These are phyloP conservation scores for Nemania diffusa DNA, from an alignment of 2,329 filamentous ascomycete genomes.

Conservation along the genomic window DNA sequence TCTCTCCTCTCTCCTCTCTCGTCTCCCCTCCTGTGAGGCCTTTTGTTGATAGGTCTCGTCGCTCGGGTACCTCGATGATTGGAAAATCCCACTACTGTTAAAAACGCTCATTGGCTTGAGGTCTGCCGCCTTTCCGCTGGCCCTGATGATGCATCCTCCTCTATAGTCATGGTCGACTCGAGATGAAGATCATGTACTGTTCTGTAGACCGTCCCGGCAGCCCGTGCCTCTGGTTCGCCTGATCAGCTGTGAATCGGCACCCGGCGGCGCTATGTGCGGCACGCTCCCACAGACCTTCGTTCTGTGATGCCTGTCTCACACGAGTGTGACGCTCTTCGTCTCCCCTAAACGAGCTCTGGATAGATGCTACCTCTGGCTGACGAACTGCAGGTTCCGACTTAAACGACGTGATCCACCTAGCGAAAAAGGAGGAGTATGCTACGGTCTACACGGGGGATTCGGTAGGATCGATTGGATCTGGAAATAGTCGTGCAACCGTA, in stretches of 20 bases:
- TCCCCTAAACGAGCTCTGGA: background rate
- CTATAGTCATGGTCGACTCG: background rate
- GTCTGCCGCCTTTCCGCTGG: background rate
- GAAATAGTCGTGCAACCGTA: background rate
- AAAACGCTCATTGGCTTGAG: slow-evolving; percentile 16
- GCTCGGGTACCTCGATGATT: background rate
- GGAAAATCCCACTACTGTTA: background rate
- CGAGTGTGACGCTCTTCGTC: slow-evolving; percentile 4
- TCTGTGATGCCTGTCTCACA: slow-evolving; percentile 27
- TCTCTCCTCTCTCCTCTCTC: background rate
- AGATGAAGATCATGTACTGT: slow-evolving; percentile 3
- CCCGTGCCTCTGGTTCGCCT: slow-evolving; percentile 9
- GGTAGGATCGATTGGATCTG: slow-evolving; percentile 4
- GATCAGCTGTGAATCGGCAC: slow-evolving; percentile 18
- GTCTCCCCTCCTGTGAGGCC: background rate
- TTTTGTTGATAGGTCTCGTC: background rate
- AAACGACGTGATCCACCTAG: slow-evolving; percentile 6
- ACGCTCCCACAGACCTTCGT: slow-evolving; percentile 4
- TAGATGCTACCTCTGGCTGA: slow-evolving; percentile 1
- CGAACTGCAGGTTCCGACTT: slow-evolving; percentile 2
- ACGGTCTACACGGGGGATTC: background rate
- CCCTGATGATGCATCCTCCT: background rate
- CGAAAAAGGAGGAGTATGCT: background rate
- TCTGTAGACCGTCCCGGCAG: slow-evolving; percentile 6
- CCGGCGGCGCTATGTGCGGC: slow-evolving; percentile 17